These are phyloP conservation scores for Salvia hispanica DNA, from an alignment of 257 asterid genomes.

Conservation along the genomic window DNA sequence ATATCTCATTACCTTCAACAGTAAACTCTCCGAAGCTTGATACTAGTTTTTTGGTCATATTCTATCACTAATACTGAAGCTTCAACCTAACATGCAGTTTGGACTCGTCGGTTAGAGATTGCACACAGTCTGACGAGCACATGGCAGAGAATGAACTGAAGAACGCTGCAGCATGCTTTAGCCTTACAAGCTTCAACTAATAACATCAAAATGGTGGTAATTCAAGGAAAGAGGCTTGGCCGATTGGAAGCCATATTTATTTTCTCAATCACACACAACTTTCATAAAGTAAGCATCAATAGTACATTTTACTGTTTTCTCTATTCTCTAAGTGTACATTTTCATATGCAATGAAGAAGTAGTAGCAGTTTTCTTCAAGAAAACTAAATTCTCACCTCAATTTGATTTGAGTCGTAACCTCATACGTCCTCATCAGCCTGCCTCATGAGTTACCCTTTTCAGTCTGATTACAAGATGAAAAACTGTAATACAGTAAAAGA, in stretches of 20 bases:
- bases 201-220: constrained; percentile 27
- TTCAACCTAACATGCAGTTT: constrained; percentile 28
- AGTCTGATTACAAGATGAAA: constrained; percentile 8
- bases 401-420: background rate
- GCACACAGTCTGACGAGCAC: constrained; percentile 58
- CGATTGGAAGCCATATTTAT: constrained; percentile 28
- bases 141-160: constrained; percentile 75
- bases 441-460: constrained; percentile 9
- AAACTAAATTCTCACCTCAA: background rate
- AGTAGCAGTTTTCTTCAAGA: background rate
- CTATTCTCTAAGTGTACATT: constrained; percentile 16
- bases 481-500: background rate
- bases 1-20: background rate
- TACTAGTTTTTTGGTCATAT: background rate
- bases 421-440: background rate
- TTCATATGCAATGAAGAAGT: constrained; percentile 21
- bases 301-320: constrained; percentile 2
- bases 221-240: constrained; percentile 31
- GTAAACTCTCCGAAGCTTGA: constrained; percentile 32
- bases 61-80: background rate
- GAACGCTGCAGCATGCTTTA: constrained; percentile 82
- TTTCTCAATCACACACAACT: constrained; percentile 5
- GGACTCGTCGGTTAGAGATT: constrained; percentile 66
- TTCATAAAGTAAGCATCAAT: constrained; percentile 32
- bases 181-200: constrained; percentile 73